A percentile compares a stretch with the other conserved stretches of the same genome.
phyloP scores from a whole-genome alignment of 2,329 filamentous ascomycete genomes.

The Cladosporium phlei region DNA sequence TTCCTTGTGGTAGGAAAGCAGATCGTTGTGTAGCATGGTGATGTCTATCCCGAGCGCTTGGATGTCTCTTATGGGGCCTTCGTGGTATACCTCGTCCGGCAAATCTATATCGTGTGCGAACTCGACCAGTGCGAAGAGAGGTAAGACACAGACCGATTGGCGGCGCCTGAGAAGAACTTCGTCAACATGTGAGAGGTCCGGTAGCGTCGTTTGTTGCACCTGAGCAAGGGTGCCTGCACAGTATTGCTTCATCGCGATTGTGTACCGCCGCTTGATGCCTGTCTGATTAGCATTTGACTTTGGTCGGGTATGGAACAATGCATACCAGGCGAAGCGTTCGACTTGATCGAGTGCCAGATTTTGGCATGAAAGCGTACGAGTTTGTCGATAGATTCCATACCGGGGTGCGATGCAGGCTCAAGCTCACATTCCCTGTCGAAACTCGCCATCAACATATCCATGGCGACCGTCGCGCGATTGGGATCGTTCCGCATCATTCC shows the following conservation, averaged over 20 bases:
- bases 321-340: background rate
- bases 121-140: conserved; percentile 3
- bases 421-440: background rate
- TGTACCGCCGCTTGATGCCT: background rate
- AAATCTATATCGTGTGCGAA: background rate
- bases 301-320: background rate
- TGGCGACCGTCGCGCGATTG: background rate
- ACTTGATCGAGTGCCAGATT: background rate
- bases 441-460: background rate
- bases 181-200: background rate
- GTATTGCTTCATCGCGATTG: background rate
- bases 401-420: background rate
- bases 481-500: background rate
- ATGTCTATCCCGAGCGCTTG: conserved; percentile 1
- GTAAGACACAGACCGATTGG: conserved; percentile 2
- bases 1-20: conserved; percentile 2
- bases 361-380: background rate
- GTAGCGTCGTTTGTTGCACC: background rate
- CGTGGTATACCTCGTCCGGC: background rate
- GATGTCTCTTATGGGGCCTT: background rate
- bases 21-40: conserved; percentile 1
- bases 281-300: background rate
- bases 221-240: background rate
- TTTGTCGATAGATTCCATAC: background rate
- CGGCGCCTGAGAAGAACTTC: background rate